These are phyloP conservation scores for Xylaria intraflava DNA, from an alignment of 495 filamentous ascomycete species.

Conservation along the genomic window DNA sequence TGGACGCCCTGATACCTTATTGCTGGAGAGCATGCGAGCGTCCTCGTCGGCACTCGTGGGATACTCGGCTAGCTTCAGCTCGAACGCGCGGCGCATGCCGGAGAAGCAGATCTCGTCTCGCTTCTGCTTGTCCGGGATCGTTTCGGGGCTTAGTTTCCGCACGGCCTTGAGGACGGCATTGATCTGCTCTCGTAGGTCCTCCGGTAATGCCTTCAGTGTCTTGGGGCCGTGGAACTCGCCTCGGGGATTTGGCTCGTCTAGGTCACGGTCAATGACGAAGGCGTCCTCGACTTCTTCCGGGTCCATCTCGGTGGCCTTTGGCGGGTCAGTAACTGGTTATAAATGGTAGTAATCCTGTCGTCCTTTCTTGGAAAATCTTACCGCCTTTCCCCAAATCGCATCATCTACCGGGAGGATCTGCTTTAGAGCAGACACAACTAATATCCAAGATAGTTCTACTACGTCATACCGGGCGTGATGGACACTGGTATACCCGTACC, in stretches of 20 bases:
- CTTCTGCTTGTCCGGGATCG: constrained; percentile 34
- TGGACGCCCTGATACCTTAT: constrained; percentile 33
- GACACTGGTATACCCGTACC: constrained; percentile 82
- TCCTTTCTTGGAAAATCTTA: constrained; percentile 20
- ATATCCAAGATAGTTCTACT: constrained; percentile 59
- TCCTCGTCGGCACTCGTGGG: constrained; percentile 59
- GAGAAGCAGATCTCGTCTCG: constrained; percentile 33
- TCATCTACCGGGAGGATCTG: constrained; percentile 38
- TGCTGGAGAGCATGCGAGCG: constrained; percentile 38
- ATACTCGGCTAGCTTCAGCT: constrained; percentile 49
- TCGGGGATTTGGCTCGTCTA: constrained; percentile 33
- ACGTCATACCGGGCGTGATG: constrained; percentile 76
- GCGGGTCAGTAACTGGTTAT: constrained; percentile 8
- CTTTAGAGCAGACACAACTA: constrained; percentile 41
- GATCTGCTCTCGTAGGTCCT: constrained; percentile 34
- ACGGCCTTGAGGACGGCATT: constrained; percentile 36
- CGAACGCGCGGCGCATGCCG: constrained; percentile 35
- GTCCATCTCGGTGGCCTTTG: constrained; percentile 19
- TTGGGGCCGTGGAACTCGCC: constrained; percentile 25
- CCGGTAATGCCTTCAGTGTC: constrained; percentile 27
- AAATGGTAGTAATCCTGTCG: background rate
- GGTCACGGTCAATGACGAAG: constrained; percentile 40
- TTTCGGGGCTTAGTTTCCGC: constrained; percentile 31
- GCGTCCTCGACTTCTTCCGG: constrained; percentile 37
- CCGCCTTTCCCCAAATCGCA: constrained; percentile 38